Conservation (phyloP, 768 basidiomycete species). For the Gelatoporia subvermispora region DNA sequence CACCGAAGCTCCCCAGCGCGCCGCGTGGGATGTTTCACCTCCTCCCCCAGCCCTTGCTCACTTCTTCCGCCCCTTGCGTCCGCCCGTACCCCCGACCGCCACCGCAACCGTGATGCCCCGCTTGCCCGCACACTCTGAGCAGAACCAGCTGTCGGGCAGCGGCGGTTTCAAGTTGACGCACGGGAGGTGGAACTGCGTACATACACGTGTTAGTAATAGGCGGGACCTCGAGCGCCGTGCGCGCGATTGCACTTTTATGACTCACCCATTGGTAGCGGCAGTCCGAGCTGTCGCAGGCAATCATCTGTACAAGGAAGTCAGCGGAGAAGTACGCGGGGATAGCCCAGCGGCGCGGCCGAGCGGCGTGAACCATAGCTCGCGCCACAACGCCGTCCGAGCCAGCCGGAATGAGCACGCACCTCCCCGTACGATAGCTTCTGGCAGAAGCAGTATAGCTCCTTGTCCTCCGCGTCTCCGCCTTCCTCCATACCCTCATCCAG, state of each 20-base stretch:
- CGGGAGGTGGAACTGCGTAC: conserved; percentile 52
- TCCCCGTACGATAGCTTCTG: conserved; percentile 60
- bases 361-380: neutral
- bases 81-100: conserved; percentile 6
- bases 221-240: neutral
- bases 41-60: neutral
- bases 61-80: conserved; percentile 40
- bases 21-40: neutral
- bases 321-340: conserved; percentile 2
- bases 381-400: neutral
- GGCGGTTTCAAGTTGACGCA: conserved; percentile 56
- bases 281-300: conserved; percentile 54
- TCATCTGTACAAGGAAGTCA: conserved; percentile 37
- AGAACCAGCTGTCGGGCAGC: conserved; percentile 56
- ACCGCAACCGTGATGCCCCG: conserved; percentile 11
- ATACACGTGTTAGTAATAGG: neutral
- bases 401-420: conserved; percentile 27
- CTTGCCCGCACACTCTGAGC: conserved; percentile 42
- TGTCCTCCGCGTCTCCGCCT: conserved; percentile 51
- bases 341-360: neutral
- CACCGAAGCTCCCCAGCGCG: too few species aligned
- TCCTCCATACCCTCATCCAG: conserved; percentile 35
- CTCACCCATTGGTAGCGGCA: conserved; percentile 63
- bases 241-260: neutral
- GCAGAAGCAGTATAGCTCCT: conserved; percentile 59